These are phyloP conservation scores for Colletotrichum nymphaeae DNA, from an alignment of 2,329 filamentous ascomycete species.

Conservation along the genomic window DNA sequence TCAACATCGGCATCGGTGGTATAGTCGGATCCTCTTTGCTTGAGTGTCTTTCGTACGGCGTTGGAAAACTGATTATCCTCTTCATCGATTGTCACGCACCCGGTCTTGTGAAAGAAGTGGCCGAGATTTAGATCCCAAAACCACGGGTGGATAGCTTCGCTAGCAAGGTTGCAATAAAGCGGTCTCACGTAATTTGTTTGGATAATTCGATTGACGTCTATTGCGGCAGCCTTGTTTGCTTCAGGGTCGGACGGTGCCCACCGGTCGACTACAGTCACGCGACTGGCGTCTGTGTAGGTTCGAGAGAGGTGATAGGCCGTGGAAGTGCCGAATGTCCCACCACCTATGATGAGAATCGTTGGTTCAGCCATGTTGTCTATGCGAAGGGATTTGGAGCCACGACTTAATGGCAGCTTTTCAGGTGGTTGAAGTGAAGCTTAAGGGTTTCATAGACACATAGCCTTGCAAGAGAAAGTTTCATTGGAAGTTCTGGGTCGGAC, in stretches of 20 bases:
- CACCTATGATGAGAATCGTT: slow-evolving; percentile 56
- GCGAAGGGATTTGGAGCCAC: no score
- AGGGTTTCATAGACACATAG: background rate
- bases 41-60: background rate
- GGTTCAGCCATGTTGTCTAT: slow-evolving; percentile 6
- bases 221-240: slow-evolving; percentile 38
- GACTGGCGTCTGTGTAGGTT: slow-evolving; percentile 16
- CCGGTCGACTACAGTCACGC: slow-evolving; percentile 33
- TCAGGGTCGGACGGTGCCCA: background rate
- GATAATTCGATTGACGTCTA: slow-evolving; percentile 52
- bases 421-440: background rate
- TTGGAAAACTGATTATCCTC: background rate
- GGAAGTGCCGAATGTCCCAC: slow-evolving; percentile 61
- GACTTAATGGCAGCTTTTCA: background rate
- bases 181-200: slow-evolving; percentile 47
- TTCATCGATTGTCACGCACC: slow-evolving; percentile 14
- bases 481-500: background rate
- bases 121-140: slow-evolving; percentile 19
- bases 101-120: slow-evolving; percentile 25
- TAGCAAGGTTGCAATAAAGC: slow-evolving; percentile 44
- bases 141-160: slow-evolving; percentile 42
- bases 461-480: background rate
- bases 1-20: background rate
- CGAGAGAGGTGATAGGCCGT: slow-evolving; percentile 59
- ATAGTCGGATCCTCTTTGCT: slow-evolving; percentile 24